Evolutionary conservation across 192 early-diverging fungal genomes (phyloP).

Genomic region (Backusella liffmaniae): DNA sequence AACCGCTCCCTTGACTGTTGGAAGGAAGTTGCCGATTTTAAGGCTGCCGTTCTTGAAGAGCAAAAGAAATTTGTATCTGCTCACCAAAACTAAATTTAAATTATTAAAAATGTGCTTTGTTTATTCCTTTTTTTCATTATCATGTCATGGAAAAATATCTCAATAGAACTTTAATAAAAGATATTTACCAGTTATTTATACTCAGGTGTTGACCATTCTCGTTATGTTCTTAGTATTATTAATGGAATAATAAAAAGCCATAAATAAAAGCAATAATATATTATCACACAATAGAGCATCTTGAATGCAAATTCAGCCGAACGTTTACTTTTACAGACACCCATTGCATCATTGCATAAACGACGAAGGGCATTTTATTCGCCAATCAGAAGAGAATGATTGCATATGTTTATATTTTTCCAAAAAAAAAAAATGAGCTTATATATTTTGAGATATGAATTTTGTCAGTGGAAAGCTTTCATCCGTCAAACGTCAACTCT

Average conservation of each 20-base stretch:
- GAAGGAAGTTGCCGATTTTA: conserved; percentile 27
- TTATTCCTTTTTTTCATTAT: background rate
- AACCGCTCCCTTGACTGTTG: conserved; percentile 28
- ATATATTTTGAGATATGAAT: no score
- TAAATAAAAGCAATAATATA: no score
- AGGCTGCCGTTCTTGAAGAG: conserved; percentile 24
- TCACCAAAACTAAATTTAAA: conserved; percentile 6
- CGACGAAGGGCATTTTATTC: no score
- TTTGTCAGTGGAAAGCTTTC: background rate
- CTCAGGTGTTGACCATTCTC: background rate
- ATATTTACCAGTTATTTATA: background rate
- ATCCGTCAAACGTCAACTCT: background rate
- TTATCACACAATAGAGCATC: no score
- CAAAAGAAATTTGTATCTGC: conserved; percentile 25
- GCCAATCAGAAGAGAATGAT: no score
- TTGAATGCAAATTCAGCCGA: no score
- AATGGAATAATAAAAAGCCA: no score
- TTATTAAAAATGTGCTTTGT: background rate
- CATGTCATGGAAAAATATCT: background rate
- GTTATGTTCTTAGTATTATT: background rate
- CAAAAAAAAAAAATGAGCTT: no score
- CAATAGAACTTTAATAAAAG: background rate
- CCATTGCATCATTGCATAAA: no score
- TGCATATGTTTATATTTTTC: no score
- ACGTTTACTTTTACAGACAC: no score